These are phyloP conservation scores for Boechera retrofracta DNA, from an alignment of 345 rosid species.

Conservation along the genomic window DNA sequence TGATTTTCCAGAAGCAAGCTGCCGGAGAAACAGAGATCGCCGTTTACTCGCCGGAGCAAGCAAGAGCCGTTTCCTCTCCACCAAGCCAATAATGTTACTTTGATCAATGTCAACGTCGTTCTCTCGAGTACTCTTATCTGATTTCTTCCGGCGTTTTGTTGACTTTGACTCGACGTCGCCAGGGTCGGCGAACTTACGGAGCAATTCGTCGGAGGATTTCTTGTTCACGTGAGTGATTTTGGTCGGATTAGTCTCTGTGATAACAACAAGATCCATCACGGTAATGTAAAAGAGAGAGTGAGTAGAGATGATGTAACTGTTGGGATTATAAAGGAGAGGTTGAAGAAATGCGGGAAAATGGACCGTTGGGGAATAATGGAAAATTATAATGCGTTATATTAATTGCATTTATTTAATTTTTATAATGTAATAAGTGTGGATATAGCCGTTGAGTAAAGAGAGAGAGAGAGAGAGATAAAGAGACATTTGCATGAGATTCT, in stretches of 20 bases:
- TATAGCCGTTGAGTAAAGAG: constrained; percentile 42
- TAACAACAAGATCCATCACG: constrained; percentile 39
- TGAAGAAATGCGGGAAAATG: constrained; percentile 25
- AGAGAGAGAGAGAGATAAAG: background rate
- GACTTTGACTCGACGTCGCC: constrained; percentile 43
- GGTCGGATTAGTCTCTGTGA: constrained; percentile 10
- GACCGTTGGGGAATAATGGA: constrained; percentile 63
- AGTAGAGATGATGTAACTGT: background rate
- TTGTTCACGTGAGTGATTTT: constrained; percentile 68
- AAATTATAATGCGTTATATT: background rate
- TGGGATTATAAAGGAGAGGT: constrained; percentile 24
- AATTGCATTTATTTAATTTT: background rate
- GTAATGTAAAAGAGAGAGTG: background rate
- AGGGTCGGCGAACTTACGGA: constrained; percentile 76
- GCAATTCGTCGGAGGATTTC: constrained; percentile 83
- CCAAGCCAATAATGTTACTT: constrained; percentile 36
- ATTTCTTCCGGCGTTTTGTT: constrained; percentile 48
- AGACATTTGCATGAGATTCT: constrained; percentile 38
- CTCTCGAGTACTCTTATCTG: constrained; percentile 29
- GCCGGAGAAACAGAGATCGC: constrained; percentile 53
- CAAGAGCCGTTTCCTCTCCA: constrained; percentile 73
- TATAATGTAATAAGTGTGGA: constrained; percentile 18
- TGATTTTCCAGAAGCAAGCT: constrained; percentile 60
- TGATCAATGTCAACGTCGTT: constrained; percentile 22
- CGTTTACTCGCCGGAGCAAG: constrained; percentile 53